Evolutionary conservation across 495 filamentous ascomycete species (phyloP).

Genomic region (Hypoxylon trugodes): DNA sequence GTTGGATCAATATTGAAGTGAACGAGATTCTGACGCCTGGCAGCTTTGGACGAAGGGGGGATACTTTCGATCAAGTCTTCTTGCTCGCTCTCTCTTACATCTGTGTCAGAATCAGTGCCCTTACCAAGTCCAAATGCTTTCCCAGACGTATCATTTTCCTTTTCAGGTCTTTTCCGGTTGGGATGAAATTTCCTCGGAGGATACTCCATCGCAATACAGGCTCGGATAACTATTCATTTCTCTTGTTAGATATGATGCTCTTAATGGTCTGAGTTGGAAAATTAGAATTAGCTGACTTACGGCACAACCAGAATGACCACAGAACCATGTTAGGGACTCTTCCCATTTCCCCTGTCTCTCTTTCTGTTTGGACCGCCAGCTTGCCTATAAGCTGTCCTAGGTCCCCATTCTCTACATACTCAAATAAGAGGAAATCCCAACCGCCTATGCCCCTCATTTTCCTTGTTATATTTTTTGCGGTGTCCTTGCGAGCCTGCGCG

Average conservation of each 20-base stretch:
- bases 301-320: slow-evolving; percentile 28
- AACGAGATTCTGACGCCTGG: slow-evolving; percentile 10
- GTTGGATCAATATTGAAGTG: slow-evolving; percentile 22
- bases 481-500: too few species aligned
- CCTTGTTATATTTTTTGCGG: not conserved
- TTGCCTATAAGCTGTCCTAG: not conserved
- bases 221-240: slow-evolving; percentile 11
- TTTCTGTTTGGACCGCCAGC: not conserved
- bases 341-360: not conserved
- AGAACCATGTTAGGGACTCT: slow-evolving; percentile 13
- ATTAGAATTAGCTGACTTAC: slow-evolving; percentile 2
- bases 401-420: slow-evolving; percentile 12
- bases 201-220: slow-evolving; percentile 23
- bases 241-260: not conserved
- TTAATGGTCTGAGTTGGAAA: not conserved
- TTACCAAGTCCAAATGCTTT: too few species aligned
- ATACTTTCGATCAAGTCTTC: slow-evolving; percentile 18
- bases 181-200: slow-evolving; percentile 23
- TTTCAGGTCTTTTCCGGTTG: not conserved
- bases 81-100: too few species aligned
- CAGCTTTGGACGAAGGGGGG: not conserved
- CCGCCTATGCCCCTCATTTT: not conserved
- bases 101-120: too few species aligned
- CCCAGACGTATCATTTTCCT: too few species aligned
- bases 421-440: not conserved